These are phyloP conservation scores for Xeromyces bisporus DNA, from an alignment of 495 filamentous ascomycete genomes.

Conservation along the genomic window DNA sequence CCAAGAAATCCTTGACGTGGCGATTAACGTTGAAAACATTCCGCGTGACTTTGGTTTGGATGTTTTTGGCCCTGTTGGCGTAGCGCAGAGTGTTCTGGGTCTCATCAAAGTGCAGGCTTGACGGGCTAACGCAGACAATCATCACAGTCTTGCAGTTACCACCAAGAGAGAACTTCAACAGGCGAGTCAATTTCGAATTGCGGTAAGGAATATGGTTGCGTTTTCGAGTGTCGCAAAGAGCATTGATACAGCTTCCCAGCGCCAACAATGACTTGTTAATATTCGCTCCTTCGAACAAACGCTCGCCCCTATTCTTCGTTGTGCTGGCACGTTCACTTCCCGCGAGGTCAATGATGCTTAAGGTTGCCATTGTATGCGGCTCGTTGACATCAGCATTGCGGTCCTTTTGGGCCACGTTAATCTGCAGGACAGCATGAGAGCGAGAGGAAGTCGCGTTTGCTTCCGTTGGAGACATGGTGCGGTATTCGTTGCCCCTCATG, in stretches of 20 bases:
- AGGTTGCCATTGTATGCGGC: slow-evolving; percentile 90
- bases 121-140: slow-evolving; percentile 97
- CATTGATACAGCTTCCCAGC: slow-evolving; percentile 95
- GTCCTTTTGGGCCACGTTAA: slow-evolving; percentile 88
- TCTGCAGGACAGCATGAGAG: slow-evolving; percentile 96
- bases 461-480: slow-evolving; percentile 93
- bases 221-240: slow-evolving; percentile 85
- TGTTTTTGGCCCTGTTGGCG: slow-evolving; percentile 96
- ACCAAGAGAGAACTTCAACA: slow-evolving; percentile 92
- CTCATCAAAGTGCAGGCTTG: slow-evolving; percentile 93
- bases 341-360: slow-evolving; percentile 95
- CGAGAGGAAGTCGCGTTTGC: slow-evolving; percentile 96
- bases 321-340: slow-evolving; percentile 93
- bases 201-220: slow-evolving; percentile 91
- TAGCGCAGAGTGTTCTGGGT: slow-evolving; percentile 97
- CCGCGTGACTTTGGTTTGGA: slow-evolving; percentile 95
- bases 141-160: slow-evolving; percentile 99
- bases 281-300: slow-evolving; percentile 86
- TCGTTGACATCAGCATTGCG: slow-evolving; percentile 86
- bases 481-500: slow-evolving; percentile 78
- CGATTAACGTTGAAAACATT: slow-evolving; percentile 99
- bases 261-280: slow-evolving; percentile 98
- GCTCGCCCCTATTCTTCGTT: slow-evolving; percentile 89
- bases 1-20: slow-evolving; percentile 94
- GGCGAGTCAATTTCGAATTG: slow-evolving; percentile 89